A percentile compares a stretch with the other conserved stretches of the same genome.
These are phyloP conservation scores for Curvularia sp. DNA, from an alignment of 2,329 filamentous ascomycete genomes.

Conservation along the genomic window DNA sequence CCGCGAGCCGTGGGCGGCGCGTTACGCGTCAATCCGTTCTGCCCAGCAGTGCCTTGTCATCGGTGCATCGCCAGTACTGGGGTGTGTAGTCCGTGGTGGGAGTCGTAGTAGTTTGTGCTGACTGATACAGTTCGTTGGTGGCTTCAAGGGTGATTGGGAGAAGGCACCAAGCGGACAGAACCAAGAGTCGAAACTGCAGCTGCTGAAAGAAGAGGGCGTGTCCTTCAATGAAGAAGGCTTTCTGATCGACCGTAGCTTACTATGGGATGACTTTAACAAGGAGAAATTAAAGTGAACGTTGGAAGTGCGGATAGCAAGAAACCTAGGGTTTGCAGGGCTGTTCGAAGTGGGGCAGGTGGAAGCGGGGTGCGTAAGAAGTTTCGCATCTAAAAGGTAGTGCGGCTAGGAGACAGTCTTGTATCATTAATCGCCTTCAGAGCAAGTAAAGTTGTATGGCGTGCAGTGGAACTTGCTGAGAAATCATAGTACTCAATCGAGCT, in stretches of 20 bases:
- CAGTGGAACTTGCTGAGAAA: slow-evolving; percentile 8
- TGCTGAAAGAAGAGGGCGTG: slow-evolving; percentile 70
- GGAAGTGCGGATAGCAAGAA: background rate
- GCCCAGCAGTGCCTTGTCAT: slow-evolving; percentile 82
- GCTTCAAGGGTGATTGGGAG: slow-evolving; percentile 73
- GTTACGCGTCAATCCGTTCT: slow-evolving; percentile 79
- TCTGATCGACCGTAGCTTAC: slow-evolving; percentile 58
- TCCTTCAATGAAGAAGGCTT: slow-evolving; percentile 66
- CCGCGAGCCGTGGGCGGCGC: slow-evolving; percentile 81
- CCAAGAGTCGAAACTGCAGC: slow-evolving; percentile 67
- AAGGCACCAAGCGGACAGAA: slow-evolving; percentile 67
- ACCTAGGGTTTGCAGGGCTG: slow-evolving; percentile 6
- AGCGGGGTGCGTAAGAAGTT: slow-evolving; percentile 28
- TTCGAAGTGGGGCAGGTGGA: slow-evolving; percentile 25
- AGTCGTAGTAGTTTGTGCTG: slow-evolving; percentile 4
- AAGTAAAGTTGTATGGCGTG: background rate
- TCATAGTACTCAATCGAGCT: background rate
- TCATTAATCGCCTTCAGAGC: background rate
- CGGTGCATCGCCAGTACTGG: slow-evolving; percentile 78
- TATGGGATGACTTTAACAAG: slow-evolving; percentile 55
- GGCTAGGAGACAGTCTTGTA: background rate
- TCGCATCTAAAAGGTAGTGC: slow-evolving; percentile 7
- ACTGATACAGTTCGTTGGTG: slow-evolving; percentile 60
- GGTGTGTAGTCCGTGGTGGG: slow-evolving; percentile 42
- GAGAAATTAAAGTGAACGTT: slow-evolving; percentile 30